phyloP scores from a whole-genome alignment of 1,284 basidiomycete species.

The Pyrrhoderma noxium region DNA sequence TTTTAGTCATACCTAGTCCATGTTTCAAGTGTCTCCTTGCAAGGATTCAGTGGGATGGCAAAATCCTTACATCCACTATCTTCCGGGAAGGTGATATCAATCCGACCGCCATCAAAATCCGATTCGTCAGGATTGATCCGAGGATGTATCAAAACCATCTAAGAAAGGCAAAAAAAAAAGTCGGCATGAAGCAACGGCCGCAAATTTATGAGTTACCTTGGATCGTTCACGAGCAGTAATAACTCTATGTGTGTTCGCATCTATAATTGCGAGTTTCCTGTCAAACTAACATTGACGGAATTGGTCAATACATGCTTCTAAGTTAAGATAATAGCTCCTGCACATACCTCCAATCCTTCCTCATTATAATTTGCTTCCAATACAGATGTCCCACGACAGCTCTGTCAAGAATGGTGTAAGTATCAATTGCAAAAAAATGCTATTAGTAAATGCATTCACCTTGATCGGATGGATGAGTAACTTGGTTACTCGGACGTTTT shows the following conservation, averaged over 20 bases:
- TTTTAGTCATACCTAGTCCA: constrained; percentile 48
- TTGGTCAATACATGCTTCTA: constrained; percentile 1
- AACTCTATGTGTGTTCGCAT: constrained; percentile 41
- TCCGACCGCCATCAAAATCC: constrained; percentile 38
- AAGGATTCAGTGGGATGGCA: constrained; percentile 49
- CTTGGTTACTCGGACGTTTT: constrained; percentile 37
- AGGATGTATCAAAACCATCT: constrained; percentile 66
- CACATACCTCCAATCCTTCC: constrained; percentile 56
- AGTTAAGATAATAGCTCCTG: constrained; percentile 1
- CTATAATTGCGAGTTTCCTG: constrained; percentile 61
- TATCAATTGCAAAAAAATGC: constrained; percentile 17
- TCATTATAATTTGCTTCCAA: constrained; percentile 45
- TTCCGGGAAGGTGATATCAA: constrained; percentile 52
- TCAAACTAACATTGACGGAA: constrained; percentile 44
- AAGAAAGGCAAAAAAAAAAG: neutral
- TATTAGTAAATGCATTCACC: constrained; percentile 26
- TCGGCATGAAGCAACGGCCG: neutral
- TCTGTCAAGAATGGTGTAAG: constrained; percentile 31
- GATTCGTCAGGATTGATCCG: constrained; percentile 39
- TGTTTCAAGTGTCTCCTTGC: constrained; percentile 34
- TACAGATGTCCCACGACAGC: constrained; percentile 59
- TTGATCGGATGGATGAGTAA: constrained; percentile 66
- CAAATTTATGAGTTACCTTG: constrained; percentile 36
- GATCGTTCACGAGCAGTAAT: constrained; percentile 59
- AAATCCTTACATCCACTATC: constrained; percentile 49